A percentile compares a stretch with the other conserved stretches of the same genome.
These are phyloP conservation scores for Suhomyces pyralidae DNA, from an alignment of 805 yeast genomes.

Conservation along the genomic window DNA sequence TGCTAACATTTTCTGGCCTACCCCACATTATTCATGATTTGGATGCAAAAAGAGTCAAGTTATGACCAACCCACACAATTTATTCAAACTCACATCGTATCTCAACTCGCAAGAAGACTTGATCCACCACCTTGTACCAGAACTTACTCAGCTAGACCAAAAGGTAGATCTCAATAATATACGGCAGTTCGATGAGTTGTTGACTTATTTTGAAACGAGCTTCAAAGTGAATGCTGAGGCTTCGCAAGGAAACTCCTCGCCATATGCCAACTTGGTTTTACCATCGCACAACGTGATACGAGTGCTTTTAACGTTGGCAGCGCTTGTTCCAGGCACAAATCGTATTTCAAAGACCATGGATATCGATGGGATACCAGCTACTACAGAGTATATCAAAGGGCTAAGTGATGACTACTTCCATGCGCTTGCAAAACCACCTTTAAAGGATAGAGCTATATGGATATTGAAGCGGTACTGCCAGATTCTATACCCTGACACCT, in stretches of 20 bases:
- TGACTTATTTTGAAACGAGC: conserved; percentile 23
- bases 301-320: conserved; percentile 30
- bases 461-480: conserved; percentile 13
- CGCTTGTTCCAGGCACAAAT: conserved; percentile 24
- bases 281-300: conserved; percentile 28
- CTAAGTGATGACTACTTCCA: conserved; percentile 18
- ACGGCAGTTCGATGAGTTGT: conserved; percentile 26
- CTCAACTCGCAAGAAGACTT: conserved; percentile 16
- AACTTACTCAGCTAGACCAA: conserved; percentile 7
- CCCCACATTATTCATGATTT: background rate
- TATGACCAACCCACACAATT: background rate
- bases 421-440: conserved; percentile 16
- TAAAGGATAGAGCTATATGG: conserved; percentile 17
- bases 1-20: background rate
- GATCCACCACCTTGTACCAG: conserved; percentile 22
- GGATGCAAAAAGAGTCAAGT: background rate
- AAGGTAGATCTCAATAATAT: conserved; percentile 24
- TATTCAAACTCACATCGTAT: conserved; percentile 9
- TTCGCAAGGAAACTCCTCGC: background rate
- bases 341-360: conserved; percentile 19
- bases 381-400: conserved; percentile 18
- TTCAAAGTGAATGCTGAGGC: conserved; percentile 2
- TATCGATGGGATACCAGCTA: conserved; percentile 19
- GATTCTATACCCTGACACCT: background rate
- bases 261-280: conserved; percentile 9